Evolutionary conservation across 305 asterid species (phyloP), one percentile per base, ranked within the genome.

Genomic region (Salvia sclarea): DNA sequence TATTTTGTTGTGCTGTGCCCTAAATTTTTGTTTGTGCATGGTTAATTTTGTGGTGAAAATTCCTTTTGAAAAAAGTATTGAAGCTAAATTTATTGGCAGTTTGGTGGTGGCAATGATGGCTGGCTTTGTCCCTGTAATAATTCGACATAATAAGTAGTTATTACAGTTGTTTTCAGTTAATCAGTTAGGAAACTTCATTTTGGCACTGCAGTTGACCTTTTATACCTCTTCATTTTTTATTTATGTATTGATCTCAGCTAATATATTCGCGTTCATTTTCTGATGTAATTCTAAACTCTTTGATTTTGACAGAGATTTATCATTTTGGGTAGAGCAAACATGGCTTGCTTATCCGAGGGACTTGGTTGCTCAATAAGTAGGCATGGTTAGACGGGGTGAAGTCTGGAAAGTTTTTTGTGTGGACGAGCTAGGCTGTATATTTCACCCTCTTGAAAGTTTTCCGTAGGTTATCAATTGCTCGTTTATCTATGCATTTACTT

Each of bases 1-100:
- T 43, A 28, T 69, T 69, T 47, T 59, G 55, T 67, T 69, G 52
- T 75, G 59, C 81, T 77, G 63, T 76, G 62, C 81, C 82, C 79
- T 72, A 74, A 69, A 76, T 63, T 73, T 50, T 50, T 70, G 81
- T 53, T 69, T 69, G 63, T 82, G 84, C 82, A 77, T 86, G 86
- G 71, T 68, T 58, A 35, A 47, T 77, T 77, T 8, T 6, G 65
- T 66, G 70, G 62, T 61, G n/a, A 11, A 64, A 60, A 10, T 57
- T 66, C 74, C 28, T 52, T 69, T 64, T 59, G 54, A 31, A 74
- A 28, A 6, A 7, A 45, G 7, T 6, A 58, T 41, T 61, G 59
- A 25, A 58, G 81, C 65, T 67, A 16, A 70, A 6, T 30, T 68
- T 60, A 68, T 74, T 73, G 57, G 57, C 54, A 66, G n/a, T 53